Conservation (phyloP, 2,329 filamentous ascomycete species). For the Colletotrichum theobromicola region DNA sequence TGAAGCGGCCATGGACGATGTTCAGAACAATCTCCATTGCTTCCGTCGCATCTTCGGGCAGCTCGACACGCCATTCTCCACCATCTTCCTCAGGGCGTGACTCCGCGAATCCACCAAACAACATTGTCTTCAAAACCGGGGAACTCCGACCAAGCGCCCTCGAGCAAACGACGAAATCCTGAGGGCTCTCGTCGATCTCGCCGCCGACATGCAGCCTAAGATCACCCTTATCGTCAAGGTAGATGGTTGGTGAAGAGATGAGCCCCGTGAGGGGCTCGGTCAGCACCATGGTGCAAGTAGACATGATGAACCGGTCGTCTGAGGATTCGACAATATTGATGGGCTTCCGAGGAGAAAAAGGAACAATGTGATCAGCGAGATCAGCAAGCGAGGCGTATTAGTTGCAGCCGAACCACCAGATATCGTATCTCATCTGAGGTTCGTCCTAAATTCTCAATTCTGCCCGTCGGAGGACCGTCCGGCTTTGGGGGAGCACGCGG, state of each 20-base stretch:
- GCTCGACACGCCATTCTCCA: constrained; percentile 26
- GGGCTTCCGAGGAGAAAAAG: not conserved
- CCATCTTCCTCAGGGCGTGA: constrained; percentile 13
- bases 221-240: constrained; percentile 5
- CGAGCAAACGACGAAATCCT: constrained; percentile 28
- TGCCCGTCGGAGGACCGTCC: not conserved
- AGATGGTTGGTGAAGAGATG: constrained; percentile 2
- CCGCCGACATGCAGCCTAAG: constrained; percentile 5
- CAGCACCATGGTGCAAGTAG: not conserved
- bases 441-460: not conserved
- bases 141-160: constrained; percentile 27
- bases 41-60: constrained; percentile 35
- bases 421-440: not conserved
- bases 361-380: not conserved
- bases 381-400: not conserved
- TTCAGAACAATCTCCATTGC: constrained; percentile 33
- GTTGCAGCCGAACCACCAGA: not conserved
- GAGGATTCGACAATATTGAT: not conserved
- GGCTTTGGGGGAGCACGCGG: not conserved
- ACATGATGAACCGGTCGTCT: not conserved
- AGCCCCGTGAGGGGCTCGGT: constrained; percentile 3
- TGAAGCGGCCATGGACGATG: constrained; percentile 33
- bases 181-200: not conserved
- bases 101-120: constrained; percentile 29
- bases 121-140: constrained; percentile 26